phyloP scores from a whole-genome alignment of 495 filamentous ascomycete genomes.

The Lophiostoma macrostomum region DNA sequence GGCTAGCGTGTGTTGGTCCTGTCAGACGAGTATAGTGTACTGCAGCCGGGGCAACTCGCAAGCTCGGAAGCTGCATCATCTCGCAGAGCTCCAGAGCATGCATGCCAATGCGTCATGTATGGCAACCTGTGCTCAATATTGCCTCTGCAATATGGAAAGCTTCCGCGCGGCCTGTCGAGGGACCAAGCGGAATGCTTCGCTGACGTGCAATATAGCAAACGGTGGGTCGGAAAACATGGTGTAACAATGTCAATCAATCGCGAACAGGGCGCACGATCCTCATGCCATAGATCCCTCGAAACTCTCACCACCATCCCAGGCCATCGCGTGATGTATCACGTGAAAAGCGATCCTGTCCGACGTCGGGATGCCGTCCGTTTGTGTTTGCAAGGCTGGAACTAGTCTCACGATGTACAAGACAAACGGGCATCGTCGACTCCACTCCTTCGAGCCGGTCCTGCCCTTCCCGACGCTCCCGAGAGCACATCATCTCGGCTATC shows the following conservation, averaged over 20 bases:
- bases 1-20: neutral
- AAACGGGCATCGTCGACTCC: no score
- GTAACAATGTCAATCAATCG: conserved; percentile 21
- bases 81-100: conserved; percentile 11
- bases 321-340: neutral
- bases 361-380: no score
- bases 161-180: conserved; percentile 9
- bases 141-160: conserved; percentile 29
- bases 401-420: no score
- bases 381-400: no score
- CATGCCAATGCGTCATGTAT: neutral
- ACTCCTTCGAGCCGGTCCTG: no score
- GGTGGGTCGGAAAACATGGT: conserved; percentile 9
- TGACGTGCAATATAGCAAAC: neutral
- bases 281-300: neutral
- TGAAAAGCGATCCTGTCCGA: no score
- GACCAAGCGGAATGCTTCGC: neutral
- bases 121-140: conserved; percentile 12
- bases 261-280: neutral
- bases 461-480: no score
- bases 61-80: conserved; percentile 32
- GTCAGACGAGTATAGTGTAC: conserved; percentile 22
- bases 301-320: neutral
- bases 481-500: no score
- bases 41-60: no score